Evolutionary conservation across 1,139 yeast genomes (phyloP), one percentile per base, ranked within the genome.

Genomic region (Protomyces gravidus): DNA sequence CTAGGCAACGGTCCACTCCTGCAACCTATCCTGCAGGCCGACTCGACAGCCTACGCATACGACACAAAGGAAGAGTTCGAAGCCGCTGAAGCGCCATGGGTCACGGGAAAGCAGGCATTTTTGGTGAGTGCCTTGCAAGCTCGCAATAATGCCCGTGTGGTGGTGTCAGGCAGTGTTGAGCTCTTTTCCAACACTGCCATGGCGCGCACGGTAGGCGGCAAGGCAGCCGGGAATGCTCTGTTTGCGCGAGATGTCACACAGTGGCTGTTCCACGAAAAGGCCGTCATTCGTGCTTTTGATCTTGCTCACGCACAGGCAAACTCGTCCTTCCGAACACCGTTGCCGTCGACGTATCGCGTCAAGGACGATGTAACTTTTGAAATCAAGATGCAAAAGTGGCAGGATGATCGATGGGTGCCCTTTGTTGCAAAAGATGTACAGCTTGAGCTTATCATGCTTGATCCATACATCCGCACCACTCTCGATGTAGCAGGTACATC

Each of bases 391-490:
- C 79, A 87, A 47, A 81, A 85, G 70, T 85, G 85, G 80, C 70
- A 75, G 51, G 72, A 72, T 40, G 74, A 76, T 61, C 80, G 80
- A 23, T 92, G 96, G 96, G 76, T 72, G 28, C 95, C 96, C 27
- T 89, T 72, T 69, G 66, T 70, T 32, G 71, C 79, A 6, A 76
- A 76, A 61, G 85, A 83, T 63, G 73, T 89, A 56, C 98, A 94
- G 74, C 75, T 94, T 63, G 89, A 89, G 66, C 83, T 90, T 71
- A 83, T 81, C 68, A 85, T 94, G 94, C 81, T 94, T 66, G 97
- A 92, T 71, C 98, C 99, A 53, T 92, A 90, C 76, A 89, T 89
- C 71, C 83, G 98, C 69, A 71, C 90, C 61, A 83, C 67, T 27
- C 65, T 72, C 40, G 64, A 69, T 7, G 65, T 67, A 9, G 61